phyloP scores from a whole-genome alignment of 257 asterid species.

The Haberlea rhodopensis region DNA sequence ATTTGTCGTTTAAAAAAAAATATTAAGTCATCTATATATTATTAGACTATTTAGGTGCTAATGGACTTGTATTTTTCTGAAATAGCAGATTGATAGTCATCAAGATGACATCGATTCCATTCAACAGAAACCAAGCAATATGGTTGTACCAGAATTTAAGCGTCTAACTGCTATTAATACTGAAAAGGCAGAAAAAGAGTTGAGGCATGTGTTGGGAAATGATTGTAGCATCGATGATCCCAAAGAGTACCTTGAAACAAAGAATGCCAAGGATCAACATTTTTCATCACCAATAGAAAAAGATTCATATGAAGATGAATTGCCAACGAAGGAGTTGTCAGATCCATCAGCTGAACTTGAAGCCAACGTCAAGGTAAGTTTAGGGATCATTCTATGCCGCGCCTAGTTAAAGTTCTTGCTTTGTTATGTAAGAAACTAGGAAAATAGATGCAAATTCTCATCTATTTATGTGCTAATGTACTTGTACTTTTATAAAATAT shows the following conservation, averaged over 20 bases:
- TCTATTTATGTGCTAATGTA: neutral
- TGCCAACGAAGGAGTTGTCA: constrained; percentile 63
- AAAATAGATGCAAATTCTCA: neutral
- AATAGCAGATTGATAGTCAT: constrained; percentile 40
- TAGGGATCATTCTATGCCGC: neutral
- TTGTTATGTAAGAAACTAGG: neutral
- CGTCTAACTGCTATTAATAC: constrained; percentile 59
- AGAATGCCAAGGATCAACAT: constrained; percentile 31
- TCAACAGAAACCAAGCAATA: constrained; percentile 28
- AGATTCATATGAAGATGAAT: constrained; percentile 35
- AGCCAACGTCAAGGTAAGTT: constrained; percentile 26
- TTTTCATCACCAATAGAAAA: constrained; percentile 24
- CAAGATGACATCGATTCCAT: constrained; percentile 5
- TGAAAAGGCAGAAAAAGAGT: constrained; percentile 58
- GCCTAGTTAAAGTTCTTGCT: neutral
- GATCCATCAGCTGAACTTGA: constrained; percentile 19
- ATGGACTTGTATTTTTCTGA: constrained; percentile 15
- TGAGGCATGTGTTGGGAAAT: constrained; percentile 49
- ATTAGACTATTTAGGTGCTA: neutral
- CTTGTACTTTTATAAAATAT: constrained; percentile 17
- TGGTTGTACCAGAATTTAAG: constrained; percentile 44
- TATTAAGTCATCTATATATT: neutral
- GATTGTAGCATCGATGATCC: constrained; percentile 45
- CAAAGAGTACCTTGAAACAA: constrained; percentile 43
- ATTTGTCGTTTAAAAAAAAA: no score